Percentiles rank a stretch among this genome's conserved stretches.
These are phyloP conservation scores for Penicillium sclerotiorum DNA, from an alignment of 2,329 filamentous ascomycete species.

Conservation along the genomic window DNA sequence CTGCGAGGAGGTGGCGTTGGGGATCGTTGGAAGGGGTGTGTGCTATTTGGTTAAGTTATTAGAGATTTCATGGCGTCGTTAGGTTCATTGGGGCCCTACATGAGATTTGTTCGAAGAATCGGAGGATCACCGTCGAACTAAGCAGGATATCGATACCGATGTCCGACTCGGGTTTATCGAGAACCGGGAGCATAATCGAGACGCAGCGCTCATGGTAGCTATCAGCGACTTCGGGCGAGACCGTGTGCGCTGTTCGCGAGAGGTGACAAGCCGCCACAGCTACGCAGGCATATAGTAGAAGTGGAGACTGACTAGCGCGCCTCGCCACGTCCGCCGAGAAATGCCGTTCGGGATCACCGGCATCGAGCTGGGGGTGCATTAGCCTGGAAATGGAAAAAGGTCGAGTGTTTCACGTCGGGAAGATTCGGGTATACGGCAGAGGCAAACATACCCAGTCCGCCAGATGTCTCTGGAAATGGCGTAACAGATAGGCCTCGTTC, in stretches of 20 bases:
- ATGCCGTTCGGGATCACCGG: slow-evolving; percentile 34
- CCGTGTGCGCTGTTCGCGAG: slow-evolving; percentile 32
- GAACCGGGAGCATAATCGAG: slow-evolving; percentile 36
- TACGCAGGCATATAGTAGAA: slow-evolving; percentile 37
- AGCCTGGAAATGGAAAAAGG: no score
- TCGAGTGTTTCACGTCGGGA: not conserved
- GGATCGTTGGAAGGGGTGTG: slow-evolving; percentile 36
- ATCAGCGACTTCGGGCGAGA: slow-evolving; percentile 33
- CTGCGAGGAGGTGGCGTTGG: slow-evolving; percentile 38
- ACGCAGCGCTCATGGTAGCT: slow-evolving; percentile 40
- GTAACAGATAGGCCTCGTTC: slow-evolving; percentile 37
- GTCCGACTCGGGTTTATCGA: slow-evolving; percentile 34
- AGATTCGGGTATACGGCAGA: not conserved
- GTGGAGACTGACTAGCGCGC: slow-evolving; percentile 32
- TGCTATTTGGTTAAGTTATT: slow-evolving; percentile 24
- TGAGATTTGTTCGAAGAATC: slow-evolving; percentile 40
- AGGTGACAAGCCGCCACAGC: slow-evolving; percentile 39
- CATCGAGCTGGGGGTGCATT: slow-evolving; percentile 39
- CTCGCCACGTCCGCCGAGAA: slow-evolving; percentile 36
- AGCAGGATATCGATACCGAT: slow-evolving; percentile 38
- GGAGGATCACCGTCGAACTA: slow-evolving; percentile 38
- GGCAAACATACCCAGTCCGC: slow-evolving; percentile 33
- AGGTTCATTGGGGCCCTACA: slow-evolving; percentile 29
- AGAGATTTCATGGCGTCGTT: no score
- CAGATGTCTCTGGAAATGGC: slow-evolving; percentile 36